Conservation (phyloP, 2,329 filamentous ascomycete genomes). For the Fusarium proliferatum region DNA sequence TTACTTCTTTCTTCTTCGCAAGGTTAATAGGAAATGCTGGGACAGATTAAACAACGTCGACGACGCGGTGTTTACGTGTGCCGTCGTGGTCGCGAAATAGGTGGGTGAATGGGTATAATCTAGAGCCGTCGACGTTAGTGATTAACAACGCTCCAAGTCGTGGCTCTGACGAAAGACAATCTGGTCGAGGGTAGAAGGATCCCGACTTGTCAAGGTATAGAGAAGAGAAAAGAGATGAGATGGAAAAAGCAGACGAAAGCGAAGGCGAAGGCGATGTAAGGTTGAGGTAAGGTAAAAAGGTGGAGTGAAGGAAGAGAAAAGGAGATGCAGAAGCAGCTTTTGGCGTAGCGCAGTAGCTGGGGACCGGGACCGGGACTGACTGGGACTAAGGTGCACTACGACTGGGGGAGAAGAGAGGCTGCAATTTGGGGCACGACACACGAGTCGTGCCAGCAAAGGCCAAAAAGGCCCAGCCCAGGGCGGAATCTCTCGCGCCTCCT, state of each 20-base stretch:
- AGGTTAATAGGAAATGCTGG: constrained; percentile 18
- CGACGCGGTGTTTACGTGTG: constrained; percentile 33
- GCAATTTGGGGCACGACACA: constrained; percentile 48
- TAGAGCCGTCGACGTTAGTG: constrained; percentile 30
- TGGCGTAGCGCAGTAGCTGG: constrained; percentile 43
- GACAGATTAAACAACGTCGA: constrained; percentile 22
- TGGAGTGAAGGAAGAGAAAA: constrained; percentile 47
- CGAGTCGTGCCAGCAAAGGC: constrained; percentile 47
- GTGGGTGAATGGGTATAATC: constrained; percentile 3
- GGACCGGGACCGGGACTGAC: not conserved
- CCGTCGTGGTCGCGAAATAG: constrained; percentile 31
- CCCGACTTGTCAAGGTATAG: constrained; percentile 36
- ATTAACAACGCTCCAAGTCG: constrained; percentile 35
- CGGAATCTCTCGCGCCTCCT: constrained; percentile 47
- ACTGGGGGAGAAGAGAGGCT: constrained; percentile 39
- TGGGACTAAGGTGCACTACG: not conserved
- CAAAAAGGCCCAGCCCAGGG: constrained; percentile 45
- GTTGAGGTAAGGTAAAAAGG: constrained; percentile 34
- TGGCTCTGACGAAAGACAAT: constrained; percentile 35
- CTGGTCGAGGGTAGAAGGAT: constrained; percentile 20
- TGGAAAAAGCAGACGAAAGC: constrained; percentile 29
- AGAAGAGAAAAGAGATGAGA: constrained; percentile 39
- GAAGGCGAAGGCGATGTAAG: constrained; percentile 39
- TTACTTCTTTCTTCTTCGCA: constrained; percentile 37
- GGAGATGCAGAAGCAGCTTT: constrained; percentile 47